Evolutionary conservation across 2,329 filamentous ascomycete species (phyloP).

Genomic region (Neofusicoccum laricinum): DNA sequence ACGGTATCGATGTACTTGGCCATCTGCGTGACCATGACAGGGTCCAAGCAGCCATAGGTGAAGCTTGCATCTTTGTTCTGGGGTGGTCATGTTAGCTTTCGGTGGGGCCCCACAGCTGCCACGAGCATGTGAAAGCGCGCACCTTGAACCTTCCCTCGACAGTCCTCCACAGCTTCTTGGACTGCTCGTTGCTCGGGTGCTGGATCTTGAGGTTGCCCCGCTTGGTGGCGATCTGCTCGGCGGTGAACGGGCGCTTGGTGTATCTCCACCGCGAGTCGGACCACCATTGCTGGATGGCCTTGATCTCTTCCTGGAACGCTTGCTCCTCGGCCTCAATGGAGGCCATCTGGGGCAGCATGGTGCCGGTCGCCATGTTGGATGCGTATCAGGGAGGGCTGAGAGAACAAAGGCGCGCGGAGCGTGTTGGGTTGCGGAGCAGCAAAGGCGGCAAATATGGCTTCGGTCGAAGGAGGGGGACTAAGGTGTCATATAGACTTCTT

Average conservation of each 20-base stretch:
- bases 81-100: slow-evolving; percentile 18
- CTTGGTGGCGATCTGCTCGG: slow-evolving; percentile 96
- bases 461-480: slow-evolving; percentile 8
- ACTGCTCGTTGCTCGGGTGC: slow-evolving; percentile 83
- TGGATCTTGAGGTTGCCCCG: slow-evolving; percentile 85
- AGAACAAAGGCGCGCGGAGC: not conserved
- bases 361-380: slow-evolving; percentile 11
- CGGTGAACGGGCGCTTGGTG: slow-evolving; percentile 89
- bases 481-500: slow-evolving; percentile 15
- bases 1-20: slow-evolving; percentile 98
- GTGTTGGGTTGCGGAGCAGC: not conserved
- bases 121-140: slow-evolving; percentile 26
- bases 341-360: slow-evolving; percentile 33
- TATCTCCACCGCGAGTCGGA: slow-evolving; percentile 84
- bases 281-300: slow-evolving; percentile 93
- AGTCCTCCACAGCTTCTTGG: slow-evolving; percentile 93
- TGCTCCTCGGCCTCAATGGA: slow-evolving; percentile 65
- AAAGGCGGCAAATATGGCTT: not conserved
- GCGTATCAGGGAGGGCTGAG: not conserved
- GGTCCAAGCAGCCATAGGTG: slow-evolving; percentile 96
- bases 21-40: slow-evolving; percentile 99
- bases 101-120: not conserved
- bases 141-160: slow-evolving; percentile 85
- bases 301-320: slow-evolving; percentile 77
- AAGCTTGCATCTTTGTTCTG: slow-evolving; percentile 82